These are phyloP conservation scores for Babesia divergens DNA, from an alignment of 169 alveolate genomes.

Conservation along the genomic window DNA sequence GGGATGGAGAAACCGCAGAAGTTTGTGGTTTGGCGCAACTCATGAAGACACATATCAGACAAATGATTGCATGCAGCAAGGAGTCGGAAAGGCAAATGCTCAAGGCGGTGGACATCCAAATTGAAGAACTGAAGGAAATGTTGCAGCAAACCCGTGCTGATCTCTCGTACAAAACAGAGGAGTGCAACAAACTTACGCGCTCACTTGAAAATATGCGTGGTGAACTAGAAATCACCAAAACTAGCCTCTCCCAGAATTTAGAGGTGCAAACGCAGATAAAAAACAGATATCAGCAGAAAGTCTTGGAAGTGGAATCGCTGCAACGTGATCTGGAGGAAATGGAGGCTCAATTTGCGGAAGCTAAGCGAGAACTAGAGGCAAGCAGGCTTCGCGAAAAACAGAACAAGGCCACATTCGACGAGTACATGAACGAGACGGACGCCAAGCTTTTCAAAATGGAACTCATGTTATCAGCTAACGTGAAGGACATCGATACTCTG, in stretches of 20 bases:
- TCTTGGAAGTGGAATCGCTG: not conserved
- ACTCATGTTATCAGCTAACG: not conserved
- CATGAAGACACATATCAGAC: not conserved
- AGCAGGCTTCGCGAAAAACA: not conserved
- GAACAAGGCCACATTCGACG: slow-evolving; percentile 8
- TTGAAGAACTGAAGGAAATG: slow-evolving; percentile 41
- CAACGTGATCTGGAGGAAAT: not conserved
- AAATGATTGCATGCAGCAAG: slow-evolving; percentile 15
- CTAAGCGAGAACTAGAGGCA: not conserved
- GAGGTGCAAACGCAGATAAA: not conserved
- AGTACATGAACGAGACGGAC: slow-evolving; percentile 9
- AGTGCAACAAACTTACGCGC: slow-evolving; percentile 2
- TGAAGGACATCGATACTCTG: not conserved
- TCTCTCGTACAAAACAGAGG: slow-evolving; percentile 22
- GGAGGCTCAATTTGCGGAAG: not conserved
- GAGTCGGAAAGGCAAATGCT: slow-evolving; percentile 29
- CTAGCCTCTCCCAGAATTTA: slow-evolving; percentile 8
- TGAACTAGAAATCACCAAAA: slow-evolving; percentile 14
- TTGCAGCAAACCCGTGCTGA: slow-evolving; percentile 23
- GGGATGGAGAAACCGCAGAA: not conserved
- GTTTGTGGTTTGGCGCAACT: not conserved
- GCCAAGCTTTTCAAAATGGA: slow-evolving; percentile 10
- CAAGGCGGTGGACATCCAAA: slow-evolving; percentile 18
- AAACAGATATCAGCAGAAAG: not conserved
- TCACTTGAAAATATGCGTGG: slow-evolving; percentile 7